Evolutionary conservation across 2,329 filamentous ascomycete genomes (phyloP).

Genomic region (Teratosphaeria destructans): DNA sequence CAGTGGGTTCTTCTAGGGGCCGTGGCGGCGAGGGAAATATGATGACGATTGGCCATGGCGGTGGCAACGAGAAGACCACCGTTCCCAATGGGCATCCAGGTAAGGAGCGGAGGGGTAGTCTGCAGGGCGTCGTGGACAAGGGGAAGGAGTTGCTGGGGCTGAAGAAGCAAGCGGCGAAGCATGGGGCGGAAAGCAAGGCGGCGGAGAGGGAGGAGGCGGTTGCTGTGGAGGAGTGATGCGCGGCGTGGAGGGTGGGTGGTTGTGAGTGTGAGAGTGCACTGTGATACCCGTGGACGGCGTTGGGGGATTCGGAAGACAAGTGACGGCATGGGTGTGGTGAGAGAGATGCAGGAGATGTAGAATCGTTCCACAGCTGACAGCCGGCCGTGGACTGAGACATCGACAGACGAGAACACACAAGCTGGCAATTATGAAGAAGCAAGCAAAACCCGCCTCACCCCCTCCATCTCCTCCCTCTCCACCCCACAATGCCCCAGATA

Average conservation of each 20-base stretch:
- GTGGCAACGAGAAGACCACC: conserved; percentile 31
- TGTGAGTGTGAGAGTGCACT: background rate
- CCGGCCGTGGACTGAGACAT: background rate
- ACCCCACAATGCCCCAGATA: conserved; percentile 58
- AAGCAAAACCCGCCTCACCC: conserved; percentile 25
- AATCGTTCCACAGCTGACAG: background rate
- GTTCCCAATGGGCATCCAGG: conserved; percentile 5
- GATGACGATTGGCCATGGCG: conserved; percentile 32
- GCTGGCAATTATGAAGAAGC: background rate
- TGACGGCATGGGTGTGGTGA: background rate
- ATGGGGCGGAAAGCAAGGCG: conserved; percentile 8
- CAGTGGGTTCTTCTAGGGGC: conserved; percentile 30
- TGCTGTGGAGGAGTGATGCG: background rate
- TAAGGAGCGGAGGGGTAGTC: conserved; percentile 14
- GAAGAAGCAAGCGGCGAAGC: conserved; percentile 27
- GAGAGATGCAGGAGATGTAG: background rate
- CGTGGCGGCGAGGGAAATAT: conserved; percentile 69
- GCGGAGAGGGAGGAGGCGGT: background rate
- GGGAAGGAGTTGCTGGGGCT: conserved; percentile 42
- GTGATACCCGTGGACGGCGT: background rate
- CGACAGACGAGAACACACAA: background rate
- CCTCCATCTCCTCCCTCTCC: conserved; percentile 23
- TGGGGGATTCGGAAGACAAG: background rate
- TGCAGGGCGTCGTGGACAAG: conserved; percentile 40
- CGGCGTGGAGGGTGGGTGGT: background rate